A percentile compares a stretch with the other conserved stretches of the same genome.
phyloP scores from a whole-genome alignment of 768 basidiomycete genomes.

The Suillus alpinus region DNA sequence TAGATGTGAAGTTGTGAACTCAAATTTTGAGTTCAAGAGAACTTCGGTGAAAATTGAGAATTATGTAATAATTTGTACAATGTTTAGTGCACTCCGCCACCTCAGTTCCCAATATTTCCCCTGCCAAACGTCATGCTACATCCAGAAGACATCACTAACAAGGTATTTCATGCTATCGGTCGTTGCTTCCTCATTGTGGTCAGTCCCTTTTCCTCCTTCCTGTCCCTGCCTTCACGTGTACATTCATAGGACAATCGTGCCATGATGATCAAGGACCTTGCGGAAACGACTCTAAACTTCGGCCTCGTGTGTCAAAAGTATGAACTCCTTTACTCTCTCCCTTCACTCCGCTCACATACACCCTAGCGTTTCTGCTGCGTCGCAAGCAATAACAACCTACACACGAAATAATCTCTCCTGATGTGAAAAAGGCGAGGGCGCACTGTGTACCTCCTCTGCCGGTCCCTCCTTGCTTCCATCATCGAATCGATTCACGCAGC shows the following conservation, averaged over 20 bases:
- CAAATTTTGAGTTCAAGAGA: too few relatives aligned
- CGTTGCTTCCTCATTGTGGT: constrained; percentile 74
- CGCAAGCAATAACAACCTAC: constrained; percentile 82
- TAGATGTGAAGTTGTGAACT: too few relatives aligned
- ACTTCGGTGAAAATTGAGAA: too few relatives aligned
- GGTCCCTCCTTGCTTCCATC: constrained; percentile 27
- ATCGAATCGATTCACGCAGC: constrained; percentile 39
- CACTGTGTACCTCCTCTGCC: constrained; percentile 21
- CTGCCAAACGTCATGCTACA: too few relatives aligned
- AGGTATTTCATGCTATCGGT: constrained; percentile 71
- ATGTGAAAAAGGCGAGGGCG: constrained; percentile 51
- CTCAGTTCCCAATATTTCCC: constrained; percentile 31
- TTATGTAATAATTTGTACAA: too few relatives aligned
- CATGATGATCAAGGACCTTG: constrained; percentile 84
- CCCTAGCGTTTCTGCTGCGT: constrained; percentile 68
- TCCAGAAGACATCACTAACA: constrained; percentile 68
- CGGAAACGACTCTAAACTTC: constrained; percentile 61
- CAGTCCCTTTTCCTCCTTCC: constrained; percentile 26
- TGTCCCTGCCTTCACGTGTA: constrained; percentile 10
- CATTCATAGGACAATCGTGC: constrained; percentile 68
- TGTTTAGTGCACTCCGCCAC: too few relatives aligned
- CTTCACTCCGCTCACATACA: constrained; percentile 14
- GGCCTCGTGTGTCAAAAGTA: constrained; percentile 79
- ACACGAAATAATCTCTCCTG: constrained; percentile 71
- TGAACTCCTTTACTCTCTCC: constrained; percentile 24